Percentiles rank a stretch among this genome's conserved stretches.
Conservation (phyloP, 139 green algal genomes). For the Tetradesmus lagerheimii region DNA sequence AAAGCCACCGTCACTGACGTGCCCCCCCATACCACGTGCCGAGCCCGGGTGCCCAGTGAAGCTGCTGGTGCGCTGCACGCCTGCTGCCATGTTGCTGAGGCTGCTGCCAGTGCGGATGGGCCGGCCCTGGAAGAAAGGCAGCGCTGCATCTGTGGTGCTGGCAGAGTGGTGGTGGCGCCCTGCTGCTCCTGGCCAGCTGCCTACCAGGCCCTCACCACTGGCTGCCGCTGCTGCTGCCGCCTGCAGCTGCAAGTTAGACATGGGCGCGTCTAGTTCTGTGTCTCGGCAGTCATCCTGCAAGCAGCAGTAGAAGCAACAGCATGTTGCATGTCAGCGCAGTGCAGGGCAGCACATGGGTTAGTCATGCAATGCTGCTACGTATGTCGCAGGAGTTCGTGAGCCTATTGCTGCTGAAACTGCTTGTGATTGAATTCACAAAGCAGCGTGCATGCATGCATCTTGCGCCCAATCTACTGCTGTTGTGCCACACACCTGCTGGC, state of each 20-base stretch:
- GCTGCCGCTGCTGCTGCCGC: neutral
- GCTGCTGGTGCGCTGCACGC: conserved; percentile 34
- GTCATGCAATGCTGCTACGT: neutral
- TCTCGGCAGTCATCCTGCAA: conserved; percentile 5
- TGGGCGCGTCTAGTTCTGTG: conserved; percentile 36
- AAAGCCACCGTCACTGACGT: conserved; percentile 27
- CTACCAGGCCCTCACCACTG: conserved; percentile 12
- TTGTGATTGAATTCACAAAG: neutral
- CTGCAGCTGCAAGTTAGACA: conserved; percentile 36
- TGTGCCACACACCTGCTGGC: conserved; percentile 12
- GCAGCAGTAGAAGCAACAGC: neutral
- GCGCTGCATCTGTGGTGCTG: conserved; percentile 24
- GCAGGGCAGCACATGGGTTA: neutral
- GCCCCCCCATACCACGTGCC: conserved; percentile 6
- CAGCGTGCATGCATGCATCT: neutral
- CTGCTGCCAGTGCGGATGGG: conserved; percentile 43
- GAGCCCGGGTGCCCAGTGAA: conserved; percentile 6
- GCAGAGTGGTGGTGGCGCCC: neutral
- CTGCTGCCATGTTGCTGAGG: conserved; percentile 15
- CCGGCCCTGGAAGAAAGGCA: conserved; percentile 42
- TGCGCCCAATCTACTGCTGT: neutral
- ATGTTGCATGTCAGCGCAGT: neutral
- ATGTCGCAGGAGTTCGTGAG: neutral
- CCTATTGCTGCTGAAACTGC: neutral
- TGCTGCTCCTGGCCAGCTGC: conserved; percentile 41